phyloP scores from a whole-genome alignment of 805 yeast genomes.

The Maudiozyma bulderi region DNA sequence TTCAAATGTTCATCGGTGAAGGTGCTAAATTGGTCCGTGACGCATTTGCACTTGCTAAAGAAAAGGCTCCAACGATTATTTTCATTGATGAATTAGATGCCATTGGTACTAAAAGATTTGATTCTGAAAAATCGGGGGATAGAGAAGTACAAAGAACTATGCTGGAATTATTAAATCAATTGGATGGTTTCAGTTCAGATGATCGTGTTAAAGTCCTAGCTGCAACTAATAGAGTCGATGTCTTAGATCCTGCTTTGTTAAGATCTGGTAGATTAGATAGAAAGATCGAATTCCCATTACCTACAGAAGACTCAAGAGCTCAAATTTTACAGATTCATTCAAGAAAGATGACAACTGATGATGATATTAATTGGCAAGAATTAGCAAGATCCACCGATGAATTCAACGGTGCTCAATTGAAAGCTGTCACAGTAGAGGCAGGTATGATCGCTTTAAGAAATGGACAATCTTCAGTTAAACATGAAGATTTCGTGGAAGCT shows the following conservation, averaged over 20 bases:
- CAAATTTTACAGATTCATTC: constrained; percentile 95
- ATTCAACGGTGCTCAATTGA: constrained; percentile 96
- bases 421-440: constrained; percentile 98
- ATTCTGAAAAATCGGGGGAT: constrained; percentile 94
- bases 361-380: constrained; percentile 93
- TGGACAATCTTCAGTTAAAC: constrained; percentile 84
- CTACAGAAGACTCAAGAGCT: constrained; percentile 95
- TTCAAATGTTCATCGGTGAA: constrained; percentile 97
- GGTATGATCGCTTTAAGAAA: constrained; percentile 98
- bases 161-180: constrained; percentile 93
- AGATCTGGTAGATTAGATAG: constrained; percentile 97
- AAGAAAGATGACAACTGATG: constrained; percentile 89
- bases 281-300: constrained; percentile 95
- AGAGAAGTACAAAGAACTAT: constrained; percentile 98
- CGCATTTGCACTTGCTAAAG: constrained; percentile 94
- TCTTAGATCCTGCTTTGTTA: constrained; percentile 93
- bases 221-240: constrained; percentile 97
- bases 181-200: constrained; percentile 96
- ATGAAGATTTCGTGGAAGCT: constrained; percentile 97
- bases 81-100: constrained; percentile 98
- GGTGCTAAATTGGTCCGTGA: constrained; percentile 97
- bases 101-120: constrained; percentile 96
- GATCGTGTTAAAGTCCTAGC: constrained; percentile 96
- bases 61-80: constrained; percentile 95
- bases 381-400: constrained; percentile 97